Base-by-base conservation (phyloP, 164 flowering plant genomes). In the Aristolochia contorta region DNA sequence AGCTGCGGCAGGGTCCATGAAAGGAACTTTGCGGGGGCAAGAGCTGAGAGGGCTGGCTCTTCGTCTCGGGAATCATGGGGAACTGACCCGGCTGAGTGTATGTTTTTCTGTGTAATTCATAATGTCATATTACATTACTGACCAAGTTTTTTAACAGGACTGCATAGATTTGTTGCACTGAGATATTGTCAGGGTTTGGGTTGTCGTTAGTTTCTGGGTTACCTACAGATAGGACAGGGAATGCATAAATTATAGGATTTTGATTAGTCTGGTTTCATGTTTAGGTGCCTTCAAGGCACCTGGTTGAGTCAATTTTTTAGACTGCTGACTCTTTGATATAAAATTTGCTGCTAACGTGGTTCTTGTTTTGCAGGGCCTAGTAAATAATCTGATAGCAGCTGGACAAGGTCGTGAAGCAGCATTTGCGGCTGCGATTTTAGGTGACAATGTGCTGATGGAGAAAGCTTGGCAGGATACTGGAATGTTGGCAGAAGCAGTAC, bases 401-500 rank as follows among this genome's bases (percentile, higher is more conserved):
- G 99, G 99, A 55, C 79, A 76, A 68, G 99, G 99, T 43, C 91
- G 96, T 37, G 97, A 93, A 79, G 96, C 99, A 15, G 97, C 99
- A 72, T 93, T 93, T 77, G 68, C 97, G 32, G 97, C 94, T 67
- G 89, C 97, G 49, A 83, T 93, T 65, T 78, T 93, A 79, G 99
- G 97, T 52, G 99, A 93, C 73, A 90, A 88, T 77, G 80, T 91
- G 51, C 81, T 90, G n/a, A 90, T 93, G 99, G 99, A 93, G 76
- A 93, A 84, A 71, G 91, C 98, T 65, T 92, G 98, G 97, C 96
- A 89, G 72, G 98, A 92, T 20, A 92, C 98, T 2, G 96, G 98
- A 59, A 92, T 92, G 98, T 85, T 89, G 68, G 89, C 90, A 6
- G 97, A 92, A 69, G 93, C 98, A 68, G 97, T 89, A 22, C 88